Percentiles rank a stretch among this genome's conserved stretches.
phyloP scores from a whole-genome alignment of 2,329 filamentous ascomycete genomes.

The Hymenotorrendiella dingleyae region DNA sequence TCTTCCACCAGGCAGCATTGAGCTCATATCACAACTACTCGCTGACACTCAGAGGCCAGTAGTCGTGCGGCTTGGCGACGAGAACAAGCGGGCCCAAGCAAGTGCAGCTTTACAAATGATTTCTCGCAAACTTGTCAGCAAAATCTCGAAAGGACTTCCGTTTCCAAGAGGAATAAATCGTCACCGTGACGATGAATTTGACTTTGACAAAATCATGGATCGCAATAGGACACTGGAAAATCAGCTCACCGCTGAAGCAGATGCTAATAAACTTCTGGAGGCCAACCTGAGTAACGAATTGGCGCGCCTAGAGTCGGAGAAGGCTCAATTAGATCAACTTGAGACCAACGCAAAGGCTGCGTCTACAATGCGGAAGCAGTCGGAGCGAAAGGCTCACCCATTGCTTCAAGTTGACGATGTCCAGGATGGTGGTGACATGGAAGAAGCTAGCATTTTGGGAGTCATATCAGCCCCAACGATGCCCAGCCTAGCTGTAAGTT shows the following conservation, averaged over 20 bases:
- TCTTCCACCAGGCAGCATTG: constrained; percentile 48
- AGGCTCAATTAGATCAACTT: constrained; percentile 43
- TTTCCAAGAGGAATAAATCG: constrained; percentile 53
- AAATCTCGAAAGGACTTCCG: constrained; percentile 55
- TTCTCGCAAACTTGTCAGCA: constrained; percentile 49
- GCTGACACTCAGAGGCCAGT: constrained; percentile 56
- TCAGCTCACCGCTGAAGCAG: constrained; percentile 55
- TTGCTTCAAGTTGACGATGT: constrained; percentile 22
- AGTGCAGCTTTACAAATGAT: constrained; percentile 49
- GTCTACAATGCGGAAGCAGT: constrained; percentile 44
- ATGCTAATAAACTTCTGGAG: constrained; percentile 55
- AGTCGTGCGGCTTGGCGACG: constrained; percentile 46
- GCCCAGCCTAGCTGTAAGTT: constrained; percentile 19
- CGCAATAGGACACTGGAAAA: constrained; percentile 50
- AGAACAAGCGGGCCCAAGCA: constrained; percentile 39
- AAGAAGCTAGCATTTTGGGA: constrained; percentile 16
- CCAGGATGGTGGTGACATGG: constrained; percentile 7
- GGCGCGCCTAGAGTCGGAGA: constrained; percentile 49
- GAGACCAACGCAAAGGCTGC: constrained; percentile 52
- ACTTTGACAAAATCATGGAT: constrained; percentile 59
- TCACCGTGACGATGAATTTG: constrained; percentile 52
- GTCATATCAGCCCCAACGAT: constrained; percentile 1
- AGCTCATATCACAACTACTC: constrained; percentile 50
- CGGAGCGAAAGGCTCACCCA: constrained; percentile 27
- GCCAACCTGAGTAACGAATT: constrained; percentile 53